Evolutionary conservation across 257 asterid species (phyloP), one percentile per base, ranked within the genome.

Genomic region (Solanum piurae): DNA sequence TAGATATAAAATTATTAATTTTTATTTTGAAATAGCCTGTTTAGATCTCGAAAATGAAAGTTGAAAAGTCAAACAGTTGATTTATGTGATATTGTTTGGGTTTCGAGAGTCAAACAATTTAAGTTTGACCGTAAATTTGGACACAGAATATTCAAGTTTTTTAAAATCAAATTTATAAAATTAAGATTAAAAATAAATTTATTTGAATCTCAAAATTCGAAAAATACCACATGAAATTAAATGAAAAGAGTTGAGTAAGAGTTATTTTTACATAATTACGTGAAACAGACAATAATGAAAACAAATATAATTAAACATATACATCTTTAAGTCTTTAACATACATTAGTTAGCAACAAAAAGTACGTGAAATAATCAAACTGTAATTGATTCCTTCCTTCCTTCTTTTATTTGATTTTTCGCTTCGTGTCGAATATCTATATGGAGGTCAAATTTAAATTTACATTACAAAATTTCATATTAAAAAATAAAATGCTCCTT

Each of bases 71-170:
- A 55, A 52, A 49, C 21, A 16, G 0, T 49, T 49, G 5, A 58
- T 58, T 0, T 3, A 58, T 8, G 0, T 9, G 29, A 21, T 23
- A 4, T 21, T 0, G 0, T 23, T 7, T 0, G 6, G 0, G 9
- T 21, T 60, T 9, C 5, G 6, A 58, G 2, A 58, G 27, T 58
- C 5, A 58, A 58, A 60, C 6, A 8, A 0, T 60, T 8, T 60
- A 21, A 16, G 0, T 52, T 52, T 18, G n/a, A 52, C 10, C 0
- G 9, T 52, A 2, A 52, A 52, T 6, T 52, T 52, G n/a, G 0
- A 52, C 10, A 2, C 4, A 5, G 12, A 44, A 11, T 44, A 0
- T 44, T 44, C 14, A 12, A 12, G 14, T 44, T 12, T 44, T 44
- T 44, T 44, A 5, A 12, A 44, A 44, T 44, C 49, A 42, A 42